phyloP scores from a whole-genome alignment of 805 yeast species.

The Yarrowia osloensis region DNA sequence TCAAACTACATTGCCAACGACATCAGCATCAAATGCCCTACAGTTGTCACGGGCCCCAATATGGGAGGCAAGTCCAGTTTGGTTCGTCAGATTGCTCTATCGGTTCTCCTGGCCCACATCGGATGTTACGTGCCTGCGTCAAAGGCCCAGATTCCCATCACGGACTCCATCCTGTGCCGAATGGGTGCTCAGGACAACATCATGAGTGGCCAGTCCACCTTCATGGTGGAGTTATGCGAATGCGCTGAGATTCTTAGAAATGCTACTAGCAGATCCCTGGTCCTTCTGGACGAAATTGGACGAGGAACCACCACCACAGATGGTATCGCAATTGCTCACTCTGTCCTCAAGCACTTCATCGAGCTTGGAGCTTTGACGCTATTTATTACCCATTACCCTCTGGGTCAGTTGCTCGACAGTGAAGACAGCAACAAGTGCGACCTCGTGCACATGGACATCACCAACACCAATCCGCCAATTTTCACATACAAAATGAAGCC shows the following conservation, averaged over 20 bases:
- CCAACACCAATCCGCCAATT: conserved; percentile 50
- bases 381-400: conserved; percentile 84
- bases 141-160: conserved; percentile 60
- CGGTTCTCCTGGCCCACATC: conserved; percentile 71
- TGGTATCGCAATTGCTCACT: conserved; percentile 78
- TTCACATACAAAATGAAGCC: conserved; percentile 50
- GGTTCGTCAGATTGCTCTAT: conserved; percentile 70
- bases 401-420: conserved; percentile 55
- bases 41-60: conserved; percentile 80
- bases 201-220: conserved; percentile 75
- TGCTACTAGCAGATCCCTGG: conserved; percentile 57
- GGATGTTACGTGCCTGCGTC: conserved; percentile 77
- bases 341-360: conserved; percentile 64
- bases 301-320: conserved; percentile 74
- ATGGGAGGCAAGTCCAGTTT: conserved; percentile 87
- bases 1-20: conserved; percentile 64
- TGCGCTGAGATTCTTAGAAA: conserved; percentile 57
- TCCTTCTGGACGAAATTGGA: conserved; percentile 75
- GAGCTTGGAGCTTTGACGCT: conserved; percentile 56
- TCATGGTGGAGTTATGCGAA: conserved; percentile 74
- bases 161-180: conserved; percentile 56
- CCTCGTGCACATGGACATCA: conserved; percentile 61
- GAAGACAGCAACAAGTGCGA: conserved; percentile 59
- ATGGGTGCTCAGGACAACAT: conserved; percentile 70
- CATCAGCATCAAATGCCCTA: conserved; percentile 51